Conservation (phyloP, 2,329 filamentous ascomycete species). For the Trichoderma sp. region DNA sequence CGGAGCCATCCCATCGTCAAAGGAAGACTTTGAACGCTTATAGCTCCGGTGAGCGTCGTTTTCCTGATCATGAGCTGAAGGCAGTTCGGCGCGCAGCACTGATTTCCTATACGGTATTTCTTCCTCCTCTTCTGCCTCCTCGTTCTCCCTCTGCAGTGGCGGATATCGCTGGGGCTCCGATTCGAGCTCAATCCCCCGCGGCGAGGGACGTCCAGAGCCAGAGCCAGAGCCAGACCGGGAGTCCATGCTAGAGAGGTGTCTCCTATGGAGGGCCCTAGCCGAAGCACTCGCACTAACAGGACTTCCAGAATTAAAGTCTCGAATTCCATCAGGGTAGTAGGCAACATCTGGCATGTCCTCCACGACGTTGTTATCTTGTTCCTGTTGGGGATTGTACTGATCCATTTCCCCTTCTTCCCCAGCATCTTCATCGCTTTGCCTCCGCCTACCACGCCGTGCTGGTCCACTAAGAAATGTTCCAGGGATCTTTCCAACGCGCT, state of each 20-base stretch:
- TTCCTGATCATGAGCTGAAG: constrained; percentile 74
- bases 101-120: constrained; percentile 47
- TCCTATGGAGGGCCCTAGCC: constrained; percentile 42
- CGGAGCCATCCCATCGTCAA: constrained; percentile 51
- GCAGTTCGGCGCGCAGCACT: constrained; percentile 50
- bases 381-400: constrained; percentile 37
- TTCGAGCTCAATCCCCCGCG: constrained; percentile 26
- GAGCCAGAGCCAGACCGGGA: constrained; percentile 26
- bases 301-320: constrained; percentile 58
- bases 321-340: constrained; percentile 43
- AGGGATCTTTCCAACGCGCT: constrained; percentile 70
- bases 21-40: constrained; percentile 58
- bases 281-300: constrained; percentile 52
- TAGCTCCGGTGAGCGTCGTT: constrained; percentile 74
- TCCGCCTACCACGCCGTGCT: constrained; percentile 68
- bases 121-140: constrained; percentile 35
- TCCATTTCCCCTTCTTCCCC: constrained; percentile 46
- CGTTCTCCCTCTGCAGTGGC: constrained; percentile 26
- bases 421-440: constrained; percentile 65
- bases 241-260: constrained; percentile 40
- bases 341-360: constrained; percentile 39
- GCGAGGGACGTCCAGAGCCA: constrained; percentile 34
- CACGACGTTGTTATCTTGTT: constrained; percentile 42
- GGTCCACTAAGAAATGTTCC: constrained; percentile 79
- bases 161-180: constrained; percentile 28